Base-by-base conservation (phyloP, 2,329 filamentous ascomycete species). In the Thyridium curvatum region DNA sequence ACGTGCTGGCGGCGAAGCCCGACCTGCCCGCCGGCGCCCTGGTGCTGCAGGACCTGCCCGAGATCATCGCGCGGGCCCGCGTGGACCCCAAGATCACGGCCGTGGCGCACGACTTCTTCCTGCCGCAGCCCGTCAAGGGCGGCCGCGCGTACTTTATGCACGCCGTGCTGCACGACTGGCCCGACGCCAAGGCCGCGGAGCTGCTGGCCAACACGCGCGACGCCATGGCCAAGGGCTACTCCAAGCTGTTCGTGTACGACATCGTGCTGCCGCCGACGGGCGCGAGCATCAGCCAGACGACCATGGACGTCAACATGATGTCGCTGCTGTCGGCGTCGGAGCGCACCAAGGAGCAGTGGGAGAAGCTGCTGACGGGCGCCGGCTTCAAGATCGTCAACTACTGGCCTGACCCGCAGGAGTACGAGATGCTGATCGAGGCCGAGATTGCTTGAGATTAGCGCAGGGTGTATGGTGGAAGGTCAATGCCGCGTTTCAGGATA, bases 101-200 rank as follows among this genome's bases (percentile, higher is more conserved):
- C 17, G 38, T 50, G 39, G 43, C 40, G 8, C 43, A 55, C 26
- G 48, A 53, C 41, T 52, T 56, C 36, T 52, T 50, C 41, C 34
- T 35, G 32, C 43, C 46, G 3, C 48, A 51, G 37, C 50, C 52
- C 12, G 41, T 55, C 9, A 43, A 44, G 43, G 54, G 50, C 47
- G 56, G 53, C 18, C 58, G 58, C 3, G 56, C 55, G 3, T 69
- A 67, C 46, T 68, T 59, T 43, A 52, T 67, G 52, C 62, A 66
- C 40, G 58, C 56, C 3, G 52, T 67, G 4, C 51, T 68, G 2
- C 64, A 70, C 35, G 62, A 69, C 43, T 68, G 61, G 59, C 52
- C 58, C 1, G 59, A 66, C n/a, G 51, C 54, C 5, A 51, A 55
- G 10, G 56, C 53, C 17, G 43, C 49, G 12, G 33, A 52, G 10